Base-by-base conservation (phyloP, 176 grass and related monocot species). In the Secale cereale region DNA sequence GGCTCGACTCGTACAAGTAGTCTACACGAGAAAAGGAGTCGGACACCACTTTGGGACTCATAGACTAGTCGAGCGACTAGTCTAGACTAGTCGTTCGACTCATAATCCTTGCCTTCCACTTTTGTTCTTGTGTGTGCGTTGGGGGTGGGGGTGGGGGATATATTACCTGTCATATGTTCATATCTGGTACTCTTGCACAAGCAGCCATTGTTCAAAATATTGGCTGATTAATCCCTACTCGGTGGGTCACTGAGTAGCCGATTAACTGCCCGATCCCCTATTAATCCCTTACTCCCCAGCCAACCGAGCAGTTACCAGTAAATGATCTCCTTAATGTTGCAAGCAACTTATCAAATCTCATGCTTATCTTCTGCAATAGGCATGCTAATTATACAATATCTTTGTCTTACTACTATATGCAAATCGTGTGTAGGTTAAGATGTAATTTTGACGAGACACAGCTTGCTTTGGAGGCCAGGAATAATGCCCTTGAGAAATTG, bases 381-480 rank as follows among this genome's bases (percentile, higher is more conserved):
- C 80, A 64, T 87, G 36, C 3, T 81, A 54, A 81, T 84, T 80
- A 30, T 45, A 40, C 54, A 76, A 62, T 76, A 39, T 69, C 45
- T 74, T 81, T 45, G 59, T 83, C 66, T 76, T 79, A 78, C 2
- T 57, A 74, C n/a, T 86, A 66, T 60, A 75, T 82, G 45, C 61
- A 82, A 93, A 83, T 48, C 45, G 74, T 89, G 71, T 90, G 41
- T 88, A 99, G 97, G 88, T 88, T 96, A 78, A 90, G 92, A 40
- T 87, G 91, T 84, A 91, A 89, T 86, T 84, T 99, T 20, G 97
- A 99, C 48, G 97, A 99, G 87, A 89, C 86, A 85, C 93, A 56
- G 40, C 81, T 84, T 83, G 39, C 84, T 46, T 88, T 95, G 78
- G 97, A 99, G 82, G 86, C 91, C 59, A 99, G 92, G 90, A 94